phyloP scores from a whole-genome alignment of 2,329 filamentous ascomycete species.

The Ramularia endophylla region DNA sequence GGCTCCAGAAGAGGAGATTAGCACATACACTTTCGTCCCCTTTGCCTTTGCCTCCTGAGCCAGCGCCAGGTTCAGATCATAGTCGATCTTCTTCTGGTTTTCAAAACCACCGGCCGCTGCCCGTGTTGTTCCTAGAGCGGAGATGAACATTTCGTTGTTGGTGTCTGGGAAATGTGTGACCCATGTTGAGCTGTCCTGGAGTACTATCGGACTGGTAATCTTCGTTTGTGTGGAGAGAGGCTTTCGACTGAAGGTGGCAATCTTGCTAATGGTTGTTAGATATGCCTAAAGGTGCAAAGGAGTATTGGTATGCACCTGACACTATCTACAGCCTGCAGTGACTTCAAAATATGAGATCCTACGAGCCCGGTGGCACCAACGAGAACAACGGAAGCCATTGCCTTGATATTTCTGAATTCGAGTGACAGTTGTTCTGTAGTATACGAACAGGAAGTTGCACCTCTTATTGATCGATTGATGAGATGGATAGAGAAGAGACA shows the following conservation, averaged over 20 bases:
- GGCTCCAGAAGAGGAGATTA: slow-evolving; percentile 58
- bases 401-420: too few relatives aligned
- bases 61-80: slow-evolving; percentile 76
- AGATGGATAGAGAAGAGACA: too few relatives aligned
- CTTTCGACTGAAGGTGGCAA: slow-evolving; percentile 63
- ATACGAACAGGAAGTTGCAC: too few relatives aligned
- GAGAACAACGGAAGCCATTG: slow-evolving; percentile 48
- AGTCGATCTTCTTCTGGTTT: slow-evolving; percentile 80
- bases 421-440: too few relatives aligned
- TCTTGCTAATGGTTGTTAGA: slow-evolving; percentile 27
- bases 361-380: slow-evolving; percentile 62
- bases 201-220: slow-evolving; percentile 56
- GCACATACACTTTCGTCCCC: slow-evolving; percentile 68
- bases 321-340: slow-evolving; percentile 50
- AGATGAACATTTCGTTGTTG: slow-evolving; percentile 62
- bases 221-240: slow-evolving; percentile 51
- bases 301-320: slow-evolving; percentile 29
- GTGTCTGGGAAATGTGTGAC: slow-evolving; percentile 52
- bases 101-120: slow-evolving; percentile 67
- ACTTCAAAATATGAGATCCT: slow-evolving; percentile 56
- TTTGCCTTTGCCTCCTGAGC: slow-evolving; percentile 67
- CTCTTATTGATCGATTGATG: too few relatives aligned
- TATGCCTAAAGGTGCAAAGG: too few relatives aligned
- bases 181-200: slow-evolving; percentile 66
- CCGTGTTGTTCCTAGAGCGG: slow-evolving; percentile 73